Evolutionary conservation across 257 asterid species (phyloP).

Genomic region (Echites panduratus): DNA sequence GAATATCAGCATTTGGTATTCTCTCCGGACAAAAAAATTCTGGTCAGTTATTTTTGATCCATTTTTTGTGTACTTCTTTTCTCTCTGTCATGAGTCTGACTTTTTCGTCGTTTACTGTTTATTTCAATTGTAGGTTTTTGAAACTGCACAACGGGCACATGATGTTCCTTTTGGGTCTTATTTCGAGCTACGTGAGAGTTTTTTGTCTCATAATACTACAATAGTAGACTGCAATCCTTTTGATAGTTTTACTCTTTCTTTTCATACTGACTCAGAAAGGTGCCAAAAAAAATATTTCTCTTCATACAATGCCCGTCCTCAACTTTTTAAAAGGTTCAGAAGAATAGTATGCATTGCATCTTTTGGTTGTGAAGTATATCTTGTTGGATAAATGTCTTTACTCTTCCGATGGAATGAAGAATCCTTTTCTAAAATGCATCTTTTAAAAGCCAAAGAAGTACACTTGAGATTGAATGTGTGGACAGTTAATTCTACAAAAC

Average conservation of each 20-base stretch:
- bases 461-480: neutral
- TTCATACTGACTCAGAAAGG: neutral
- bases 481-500: neutral
- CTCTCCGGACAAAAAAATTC: constrained; percentile 60
- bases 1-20: constrained; percentile 69
- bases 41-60: constrained; percentile 38
- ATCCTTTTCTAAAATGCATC: neutral
- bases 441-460: neutral
- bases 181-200: constrained; percentile 60
- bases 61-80: constrained; percentile 1
- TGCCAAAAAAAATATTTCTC: too few species aligned
- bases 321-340: neutral
- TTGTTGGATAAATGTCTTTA: neutral
- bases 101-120: constrained; percentile 13
- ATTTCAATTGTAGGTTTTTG: constrained; percentile 56
- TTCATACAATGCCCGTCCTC: neutral
- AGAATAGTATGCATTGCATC: neutral
- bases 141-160: constrained; percentile 81
- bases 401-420: neutral
- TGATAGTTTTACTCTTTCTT: neutral
- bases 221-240: too few species aligned
- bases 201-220: neutral
- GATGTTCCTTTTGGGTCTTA: constrained; percentile 95
- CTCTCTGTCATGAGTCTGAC: neutral
- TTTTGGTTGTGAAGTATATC: neutral